These are phyloP conservation scores for Neonectria hederae DNA, from an alignment of 2,329 filamentous ascomycete species.

Conservation along the genomic window DNA sequence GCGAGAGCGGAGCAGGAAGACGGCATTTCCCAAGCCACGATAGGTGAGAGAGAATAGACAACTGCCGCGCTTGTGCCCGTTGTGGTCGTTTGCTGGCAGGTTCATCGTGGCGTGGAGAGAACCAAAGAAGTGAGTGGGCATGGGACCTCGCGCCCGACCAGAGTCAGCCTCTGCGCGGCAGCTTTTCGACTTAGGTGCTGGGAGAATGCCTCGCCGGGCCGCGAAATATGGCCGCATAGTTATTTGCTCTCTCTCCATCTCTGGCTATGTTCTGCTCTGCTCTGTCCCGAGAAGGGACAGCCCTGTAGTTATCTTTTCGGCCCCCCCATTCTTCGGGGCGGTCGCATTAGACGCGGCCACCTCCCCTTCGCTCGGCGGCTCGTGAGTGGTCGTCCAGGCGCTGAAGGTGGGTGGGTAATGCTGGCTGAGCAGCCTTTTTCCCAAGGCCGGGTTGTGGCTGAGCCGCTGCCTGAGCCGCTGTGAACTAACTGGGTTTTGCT, in stretches of 20 bases:
- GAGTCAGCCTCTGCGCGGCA: constrained; percentile 19
- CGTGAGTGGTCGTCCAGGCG: constrained; percentile 38
- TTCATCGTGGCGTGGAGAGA: constrained; percentile 1
- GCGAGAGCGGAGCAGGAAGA: background rate
- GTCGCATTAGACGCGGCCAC: constrained; percentile 2
- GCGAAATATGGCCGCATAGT: constrained; percentile 14
- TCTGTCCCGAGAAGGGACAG: background rate
- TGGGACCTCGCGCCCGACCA: background rate
- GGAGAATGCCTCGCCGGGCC: constrained; percentile 38
- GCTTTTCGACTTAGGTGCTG: background rate
- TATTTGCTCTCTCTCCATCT: constrained; percentile 4
- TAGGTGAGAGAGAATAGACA: background rate
- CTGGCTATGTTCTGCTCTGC: background rate
- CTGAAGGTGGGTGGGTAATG: constrained; percentile 22
- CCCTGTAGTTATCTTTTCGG: background rate
- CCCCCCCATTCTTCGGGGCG: background rate
- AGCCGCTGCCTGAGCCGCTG: constrained; percentile 27
- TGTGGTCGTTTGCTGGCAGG: background rate
- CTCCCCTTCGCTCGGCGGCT: constrained; percentile 5
- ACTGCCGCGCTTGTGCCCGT: background rate
- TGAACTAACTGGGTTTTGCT: constrained; percentile 21
- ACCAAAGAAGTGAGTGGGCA: background rate
- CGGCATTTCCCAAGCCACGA: constrained; percentile 6
- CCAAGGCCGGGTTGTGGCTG: constrained; percentile 30
- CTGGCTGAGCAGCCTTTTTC: constrained; percentile 11